Conservation (phyloP, 2,329 filamentous ascomycete species). For the Fusarium buharicum region DNA sequence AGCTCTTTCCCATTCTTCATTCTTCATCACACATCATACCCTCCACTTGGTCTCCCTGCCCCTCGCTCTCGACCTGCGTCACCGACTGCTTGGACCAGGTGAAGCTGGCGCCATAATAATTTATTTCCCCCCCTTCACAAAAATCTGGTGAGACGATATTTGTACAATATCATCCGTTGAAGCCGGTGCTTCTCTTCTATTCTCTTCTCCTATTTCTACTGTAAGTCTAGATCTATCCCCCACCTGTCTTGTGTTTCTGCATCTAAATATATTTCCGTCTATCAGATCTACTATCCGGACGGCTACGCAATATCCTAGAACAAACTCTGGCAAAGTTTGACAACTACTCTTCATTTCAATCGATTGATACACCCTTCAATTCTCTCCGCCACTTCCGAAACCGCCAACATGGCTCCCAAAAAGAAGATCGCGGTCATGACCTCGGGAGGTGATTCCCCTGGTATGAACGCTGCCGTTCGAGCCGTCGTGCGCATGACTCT, state of each 20-base stretch:
- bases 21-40: conserved; percentile 19
- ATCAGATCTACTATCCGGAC: conserved; percentile 39
- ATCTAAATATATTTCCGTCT: conserved; percentile 44
- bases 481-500: conserved; percentile 93
- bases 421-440: conserved; percentile 91
- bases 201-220: conserved; percentile 23
- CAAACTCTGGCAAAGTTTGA: conserved; percentile 44
- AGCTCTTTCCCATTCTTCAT: conserved; percentile 34
- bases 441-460: conserved; percentile 91
- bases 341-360: conserved; percentile 16
- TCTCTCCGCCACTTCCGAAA: conserved; percentile 25
- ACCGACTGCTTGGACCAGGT: conserved; percentile 39
- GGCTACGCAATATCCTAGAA: conserved; percentile 45
- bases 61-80: conserved; percentile 38
- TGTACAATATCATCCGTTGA: conserved; percentile 38
- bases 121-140: conserved; percentile 30
- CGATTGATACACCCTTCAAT: conserved; percentile 21
- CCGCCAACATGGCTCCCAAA: conserved; percentile 59
- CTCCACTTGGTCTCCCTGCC: conserved; percentile 32
- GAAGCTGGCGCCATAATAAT: conserved; percentile 47
- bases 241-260: conserved; percentile 21
- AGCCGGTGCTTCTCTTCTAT: conserved; percentile 23
- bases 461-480: conserved; percentile 92
- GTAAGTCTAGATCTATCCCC: conserved; percentile 22
- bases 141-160: conserved; percentile 42